Conservation (phyloP, 345 rosid species). For the Camelina sativa region DNA sequence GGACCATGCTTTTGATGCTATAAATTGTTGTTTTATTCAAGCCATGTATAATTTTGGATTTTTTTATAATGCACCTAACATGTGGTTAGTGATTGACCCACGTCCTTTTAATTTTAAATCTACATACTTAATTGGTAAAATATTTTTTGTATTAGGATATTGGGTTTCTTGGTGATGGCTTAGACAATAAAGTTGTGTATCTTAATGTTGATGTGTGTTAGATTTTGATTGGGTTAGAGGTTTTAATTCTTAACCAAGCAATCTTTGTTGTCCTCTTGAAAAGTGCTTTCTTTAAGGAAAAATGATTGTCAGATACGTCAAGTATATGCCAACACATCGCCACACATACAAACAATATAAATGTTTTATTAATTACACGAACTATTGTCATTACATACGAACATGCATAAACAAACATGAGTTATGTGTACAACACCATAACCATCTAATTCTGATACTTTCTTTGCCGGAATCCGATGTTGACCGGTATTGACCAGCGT, state of each 20-base stretch:
- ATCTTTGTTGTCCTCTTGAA: slow-evolving; percentile 27
- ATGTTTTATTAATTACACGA: too few relatives aligned
- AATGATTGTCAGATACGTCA: too few relatives aligned
- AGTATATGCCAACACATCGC: too few relatives aligned
- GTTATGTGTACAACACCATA: too few relatives aligned
- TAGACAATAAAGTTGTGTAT: slow-evolving; percentile 9
- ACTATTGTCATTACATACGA: too few relatives aligned
- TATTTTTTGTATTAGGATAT: slow-evolving; percentile 8
- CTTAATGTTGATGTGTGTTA: slow-evolving; percentile 13
- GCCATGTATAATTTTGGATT: background rate
- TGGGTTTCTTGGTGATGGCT: slow-evolving; percentile 13
- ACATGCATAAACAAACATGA: too few relatives aligned
- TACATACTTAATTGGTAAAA: slow-evolving; percentile 21
- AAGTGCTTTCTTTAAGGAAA: slow-evolving; percentile 27
- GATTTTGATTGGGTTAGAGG: slow-evolving; percentile 31
- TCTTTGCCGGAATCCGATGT: too few relatives aligned
- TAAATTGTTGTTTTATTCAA: slow-evolving; percentile 30
- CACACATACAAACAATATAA: too few relatives aligned
- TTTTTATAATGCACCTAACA: slow-evolving; percentile 32
- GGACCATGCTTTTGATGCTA: slow-evolving; percentile 39
- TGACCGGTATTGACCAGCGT: too few relatives aligned
- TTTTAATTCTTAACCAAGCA: slow-evolving; percentile 30
- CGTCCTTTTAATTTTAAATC: slow-evolving; percentile 27
- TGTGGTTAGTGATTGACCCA: slow-evolving; percentile 42
- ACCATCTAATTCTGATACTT: too few relatives aligned